Base-by-base conservation (phyloP, 2,329 filamentous ascomycete species). In the Paraphaeosphaeria minitans region DNA sequence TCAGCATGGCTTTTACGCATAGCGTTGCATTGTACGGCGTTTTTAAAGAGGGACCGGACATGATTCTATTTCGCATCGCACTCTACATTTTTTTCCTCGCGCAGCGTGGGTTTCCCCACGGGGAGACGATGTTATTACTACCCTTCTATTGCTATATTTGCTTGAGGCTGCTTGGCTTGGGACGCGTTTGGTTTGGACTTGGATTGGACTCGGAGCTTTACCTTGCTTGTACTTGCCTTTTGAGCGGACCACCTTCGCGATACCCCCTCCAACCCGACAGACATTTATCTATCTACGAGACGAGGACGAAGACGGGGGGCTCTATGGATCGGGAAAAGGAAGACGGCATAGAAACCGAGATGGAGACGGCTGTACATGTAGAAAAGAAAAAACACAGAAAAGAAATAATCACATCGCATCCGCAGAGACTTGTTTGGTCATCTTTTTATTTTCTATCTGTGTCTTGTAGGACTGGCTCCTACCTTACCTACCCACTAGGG, bases 11-110 rank as follows among this genome's bases (percentile, higher is more conserved):
- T 49, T 49, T 49, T 48, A 49, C 47, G 47, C 47, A 49, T 49
- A 49, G 47, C 47, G 47, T 49, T 49, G 47, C 47, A 49, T 49
- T 49, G 29, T 31, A 35, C 47, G 47, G 47, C 47, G 47, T 49
- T 46, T 29, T 29, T 37, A 1, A 31, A 47, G 27, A 22, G 22
- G 12, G 14, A 24, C 29, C 4, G 43, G 43, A 22, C 7, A 13
- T 47, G 24, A 27, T 27, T 27, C 24, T 12, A 22, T 5, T 29
- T 47, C 24, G 22, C 22, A 47, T 24, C 22, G 8, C 35, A 39
- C 13, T 39, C n/a, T 39, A 14, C 8, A 16, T n/a, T 14, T 29
- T 48, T 48, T 48, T 48, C n/a, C 24, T 6, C n/a, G 13, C 8
- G 16, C 19, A 35, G 46, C 4, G 43, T 10, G 43, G 22, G 8